Percentiles rank a stretch among this genome's conserved stretches.
Conservation (phyloP, 352 stramenopile genomes). For the Phytophthora kernoviae region DNA sequence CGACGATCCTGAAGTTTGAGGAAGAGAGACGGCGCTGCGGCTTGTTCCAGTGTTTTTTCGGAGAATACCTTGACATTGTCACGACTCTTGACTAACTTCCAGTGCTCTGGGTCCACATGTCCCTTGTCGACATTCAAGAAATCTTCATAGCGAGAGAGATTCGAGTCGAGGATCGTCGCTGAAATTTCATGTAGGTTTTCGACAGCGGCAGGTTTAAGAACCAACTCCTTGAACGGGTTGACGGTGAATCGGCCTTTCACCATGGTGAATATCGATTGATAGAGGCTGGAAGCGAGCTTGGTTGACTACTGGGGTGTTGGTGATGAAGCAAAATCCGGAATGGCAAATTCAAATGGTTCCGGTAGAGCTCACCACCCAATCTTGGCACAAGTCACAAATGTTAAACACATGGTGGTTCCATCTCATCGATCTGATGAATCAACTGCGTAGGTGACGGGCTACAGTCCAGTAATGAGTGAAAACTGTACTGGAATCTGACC, state of each 20-base stretch:
- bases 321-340: slow-evolving; percentile 21
- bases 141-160: slow-evolving; percentile 35
- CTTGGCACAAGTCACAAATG: neutral
- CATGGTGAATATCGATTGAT: slow-evolving; percentile 12
- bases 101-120: slow-evolving; percentile 17
- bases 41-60: slow-evolving; percentile 11
- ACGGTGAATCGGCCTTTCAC: slow-evolving; percentile 40
- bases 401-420: slow-evolving; percentile 19
- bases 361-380: no score
- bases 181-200: slow-evolving; percentile 36
- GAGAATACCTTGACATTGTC: slow-evolving; percentile 30
- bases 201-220: slow-evolving; percentile 25
- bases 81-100: slow-evolving; percentile 42
- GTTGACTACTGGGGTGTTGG: slow-evolving; percentile 6
- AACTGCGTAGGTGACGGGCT: no score
- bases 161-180: slow-evolving; percentile 28
- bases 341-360: neutral
- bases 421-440: slow-evolving; percentile 5
- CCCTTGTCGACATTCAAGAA: slow-evolving; percentile 31
- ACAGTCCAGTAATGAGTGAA: no score
- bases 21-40: slow-evolving; percentile 13
- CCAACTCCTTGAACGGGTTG: slow-evolving; percentile 39
- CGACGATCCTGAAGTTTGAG: slow-evolving; percentile 16
- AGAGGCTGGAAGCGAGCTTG: neutral
- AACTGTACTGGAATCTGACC: slow-evolving; percentile 10